Evolutionary conservation across 148 eudicot genomes (phyloP), one percentile per base, ranked within the genome.

Genomic region (Euryodendron excelsum): DNA sequence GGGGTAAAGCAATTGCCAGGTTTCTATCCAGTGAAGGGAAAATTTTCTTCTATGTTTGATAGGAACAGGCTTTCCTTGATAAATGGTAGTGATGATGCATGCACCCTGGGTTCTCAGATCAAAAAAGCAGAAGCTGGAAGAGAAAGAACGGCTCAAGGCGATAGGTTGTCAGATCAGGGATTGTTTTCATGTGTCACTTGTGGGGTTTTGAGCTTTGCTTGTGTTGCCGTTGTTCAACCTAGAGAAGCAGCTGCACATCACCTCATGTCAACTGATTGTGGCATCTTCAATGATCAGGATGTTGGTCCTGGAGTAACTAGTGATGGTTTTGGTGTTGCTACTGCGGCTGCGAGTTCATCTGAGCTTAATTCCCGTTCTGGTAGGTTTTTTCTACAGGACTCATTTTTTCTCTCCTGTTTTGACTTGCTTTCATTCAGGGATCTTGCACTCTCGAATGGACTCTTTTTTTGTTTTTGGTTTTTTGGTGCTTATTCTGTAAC

Each of bases 161-260:
- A 88, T 74, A 89, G 81, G 60, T 56, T 84, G 31, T 77, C 91
- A 1, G 90, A 87, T 31, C 89, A 90, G 69, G 95, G 97, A 73
- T 81, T 96, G 71, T 96, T 96, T 86, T 93, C 99, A 33, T 96
- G 99, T 70, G 97, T 92, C 78, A 91, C 94, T 82, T 96, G 99
- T 87, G 99, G 99, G 74, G 91, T 96, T 79, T 86, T 96, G 88
- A 92, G 91, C 63, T 96, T 91, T 86, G 91, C 98, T 75, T 96
- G 98, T 85, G 98, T 88, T 44, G 99, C 99, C 53, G 87, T 96
- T 72, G 85, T 96, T 74, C 93, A 84, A 75, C 99, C 99, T 55
- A 88, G 87, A 23, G 93, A 93, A 76, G 81, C 80, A 80, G 91
- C 99, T 74, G 88, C 94, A 53, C 87, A 69, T n/a, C 86, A 89